Evolutionary conservation across 2,329 filamentous ascomycete genomes (phyloP).

Genomic region (Alternaria metachromatica): DNA sequence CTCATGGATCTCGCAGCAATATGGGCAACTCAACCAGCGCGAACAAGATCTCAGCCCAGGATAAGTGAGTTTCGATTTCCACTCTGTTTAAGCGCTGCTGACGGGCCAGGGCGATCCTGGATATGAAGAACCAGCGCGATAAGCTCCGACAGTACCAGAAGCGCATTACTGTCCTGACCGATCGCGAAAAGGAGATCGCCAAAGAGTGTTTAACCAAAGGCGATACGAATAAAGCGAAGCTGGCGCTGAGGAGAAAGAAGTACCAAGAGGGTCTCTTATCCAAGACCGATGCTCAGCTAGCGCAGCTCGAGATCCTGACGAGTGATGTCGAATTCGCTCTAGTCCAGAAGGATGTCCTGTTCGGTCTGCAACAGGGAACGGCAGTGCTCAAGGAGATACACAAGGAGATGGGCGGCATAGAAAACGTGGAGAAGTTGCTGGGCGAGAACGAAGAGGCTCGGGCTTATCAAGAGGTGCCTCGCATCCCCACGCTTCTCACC

Average conservation of each 20-base stretch:
- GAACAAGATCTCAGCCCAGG: conserved; percentile 76
- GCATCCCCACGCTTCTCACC: conserved; percentile 26
- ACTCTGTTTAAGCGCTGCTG: conserved; percentile 5
- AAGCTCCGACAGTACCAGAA: conserved; percentile 96
- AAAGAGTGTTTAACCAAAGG: conserved; percentile 79
- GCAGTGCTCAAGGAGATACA: conserved; percentile 89
- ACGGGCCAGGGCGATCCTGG: conserved; percentile 81
- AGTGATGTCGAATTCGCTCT: conserved; percentile 92
- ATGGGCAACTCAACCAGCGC: conserved; percentile 72
- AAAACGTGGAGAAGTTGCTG: conserved; percentile 93
- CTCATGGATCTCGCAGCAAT: conserved; percentile 36
- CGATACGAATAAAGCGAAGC: conserved; percentile 80
- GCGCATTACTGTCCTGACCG: conserved; percentile 83
- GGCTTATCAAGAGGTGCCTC: conserved; percentile 80
- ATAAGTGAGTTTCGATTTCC: conserved; percentile 68
- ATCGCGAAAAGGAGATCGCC: conserved; percentile 86
- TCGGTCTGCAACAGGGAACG: conserved; percentile 90
- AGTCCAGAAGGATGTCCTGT: conserved; percentile 95
- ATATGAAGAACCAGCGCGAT: conserved; percentile 97
- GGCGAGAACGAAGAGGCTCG: conserved; percentile 88
- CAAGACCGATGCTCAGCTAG: conserved; percentile 93
- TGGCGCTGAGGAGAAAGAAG: conserved; percentile 92
- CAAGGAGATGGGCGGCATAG: conserved; percentile 92
- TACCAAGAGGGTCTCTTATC: conserved; percentile 90
- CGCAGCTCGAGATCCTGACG: conserved; percentile 87